These are phyloP conservation scores for Malus orientalis DNA, from an alignment of 306 rosid species.

Conservation along the genomic window DNA sequence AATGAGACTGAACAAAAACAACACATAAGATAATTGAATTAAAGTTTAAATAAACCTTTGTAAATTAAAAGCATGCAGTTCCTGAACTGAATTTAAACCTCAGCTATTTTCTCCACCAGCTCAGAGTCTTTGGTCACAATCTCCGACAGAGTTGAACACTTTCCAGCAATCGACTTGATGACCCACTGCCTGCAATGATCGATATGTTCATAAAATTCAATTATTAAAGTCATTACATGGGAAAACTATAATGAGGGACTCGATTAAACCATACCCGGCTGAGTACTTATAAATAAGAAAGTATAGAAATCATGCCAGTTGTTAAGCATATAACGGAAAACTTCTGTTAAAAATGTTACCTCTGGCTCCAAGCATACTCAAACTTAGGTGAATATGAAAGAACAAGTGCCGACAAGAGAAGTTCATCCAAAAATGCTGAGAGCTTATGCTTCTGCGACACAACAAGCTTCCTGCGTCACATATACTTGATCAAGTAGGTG, in stretches of 20 bases:
- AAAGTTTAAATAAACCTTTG: conserved; percentile 21
- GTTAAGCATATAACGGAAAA: background rate
- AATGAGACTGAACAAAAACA: background rate
- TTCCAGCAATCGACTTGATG: conserved; percentile 67
- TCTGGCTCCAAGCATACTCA: conserved; percentile 85
- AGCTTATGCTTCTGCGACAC: conserved; percentile 38
- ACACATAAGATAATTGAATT: background rate
- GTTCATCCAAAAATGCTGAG: conserved; percentile 49
- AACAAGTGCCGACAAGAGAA: conserved; percentile 31
- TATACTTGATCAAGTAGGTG: background rate
- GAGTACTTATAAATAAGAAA: background rate
- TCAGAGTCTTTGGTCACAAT: conserved; percentile 81
- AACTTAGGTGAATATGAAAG: too few relatives aligned
- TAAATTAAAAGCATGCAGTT: conserved; percentile 36
- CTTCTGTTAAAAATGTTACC: conserved; percentile 30
- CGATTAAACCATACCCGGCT: background rate
- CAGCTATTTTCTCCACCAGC: conserved; percentile 89
- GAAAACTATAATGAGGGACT: background rate
- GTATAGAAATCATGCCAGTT: background rate
- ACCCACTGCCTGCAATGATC: conserved; percentile 76
- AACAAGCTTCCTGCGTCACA: conserved; percentile 50
- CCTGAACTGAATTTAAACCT: conserved; percentile 57
- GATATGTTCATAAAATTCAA: conserved; percentile 19
- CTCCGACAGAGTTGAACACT: conserved; percentile 48
- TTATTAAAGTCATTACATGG: conserved; percentile 4